Evolutionary conservation across 345 rosid genomes (phyloP), one percentile per base, ranked within the genome.

Genomic region (Linum lewisii): DNA sequence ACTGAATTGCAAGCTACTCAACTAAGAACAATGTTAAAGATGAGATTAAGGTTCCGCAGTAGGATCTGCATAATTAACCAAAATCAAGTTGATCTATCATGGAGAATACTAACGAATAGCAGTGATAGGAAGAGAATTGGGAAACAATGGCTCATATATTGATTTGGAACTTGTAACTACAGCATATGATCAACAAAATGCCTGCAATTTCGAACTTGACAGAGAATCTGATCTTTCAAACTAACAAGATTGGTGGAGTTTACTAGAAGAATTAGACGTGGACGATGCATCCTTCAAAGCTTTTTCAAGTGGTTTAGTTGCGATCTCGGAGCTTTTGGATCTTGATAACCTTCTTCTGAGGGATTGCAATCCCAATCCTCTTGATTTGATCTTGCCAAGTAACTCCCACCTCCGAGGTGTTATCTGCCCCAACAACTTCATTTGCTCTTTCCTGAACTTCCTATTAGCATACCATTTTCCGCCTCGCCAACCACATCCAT

Each of bases 401-500:
- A 88, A 69, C 66, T 80, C 84, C 95, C 88, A 92, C 54, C 77
- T 77, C 69, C 72, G 77, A 0, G 97, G 88, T 58, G 79, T 88
- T 34, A 83, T 36, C 72, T 82, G 98, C 57, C 90, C 95, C 21
- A 76, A 57, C 63, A 79, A 59, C 73, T 86, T 88, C 95, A 86
- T 69, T 73, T 92, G 98, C 69, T 88, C 94, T 69, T 72, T 82
- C 74, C 75, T 79, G 59, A 79, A 77, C 77, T 86, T 84, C 78
- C 95, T 82, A 66, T 80, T 85, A 24, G 95, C 85, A 61, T 84
- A 83, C 98, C 98, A 86, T 70, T 72, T 65, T 69, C 98, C 98
- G 53, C 98, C 95, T 67, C 94, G 75, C 98, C 98, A 92, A 56
- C 98, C 98, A 52, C 84, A 76, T 51, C 83, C 95, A 70, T 92